Base-by-base conservation (phyloP, 805 yeast species). In the Candida caryicola region DNA sequence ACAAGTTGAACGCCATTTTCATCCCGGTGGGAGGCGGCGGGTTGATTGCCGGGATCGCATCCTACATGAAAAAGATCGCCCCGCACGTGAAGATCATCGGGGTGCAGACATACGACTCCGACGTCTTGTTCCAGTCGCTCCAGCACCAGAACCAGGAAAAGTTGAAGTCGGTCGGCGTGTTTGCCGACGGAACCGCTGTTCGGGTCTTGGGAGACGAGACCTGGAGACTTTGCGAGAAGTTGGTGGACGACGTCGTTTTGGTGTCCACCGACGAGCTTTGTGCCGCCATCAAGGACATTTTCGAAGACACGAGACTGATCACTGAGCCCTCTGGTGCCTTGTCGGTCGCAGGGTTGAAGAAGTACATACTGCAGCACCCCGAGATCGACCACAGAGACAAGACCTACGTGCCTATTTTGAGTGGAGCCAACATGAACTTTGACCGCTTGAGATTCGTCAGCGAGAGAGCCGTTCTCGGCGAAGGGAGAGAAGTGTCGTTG, bases 121-220 rank as follows among this genome's bases (percentile, higher is more conserved):
- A 89, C 58, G 95, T 95, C n/a, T 72, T 93, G 67, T 71, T 80
- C 52, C 85, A 79, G 52, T 84, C 95, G 7, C 59, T 88, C 44
- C 56, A 77, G 41, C 56, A 61, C 13, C 74, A 79, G 13, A 63
- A 79, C 39, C 74, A 83, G 47, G 79, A 75, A 9, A 57, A 69
- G 2, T 71, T 95, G 36, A 61, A 71, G 17, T 67, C 73, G n/a
- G 98, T 90, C 3, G 99, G 99, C n/a, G 70, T 85, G 6, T 93
- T 93, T 64, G 99, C 99, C 16, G 99, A 93, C 61, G 99, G 99
- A 59, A 88, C 99, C 8, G 97, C 99, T 7, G 99, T 93, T 30
- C 85, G 81, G 55, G 60, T 82, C 17, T 72, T 88, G 16, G 99
- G 99, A 44, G 85, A 81, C 43, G 99, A 95, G 63, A 85, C 96